Conservation (phyloP, 2,329 filamentous ascomycete genomes). For the Neoascochyta sp. region DNA sequence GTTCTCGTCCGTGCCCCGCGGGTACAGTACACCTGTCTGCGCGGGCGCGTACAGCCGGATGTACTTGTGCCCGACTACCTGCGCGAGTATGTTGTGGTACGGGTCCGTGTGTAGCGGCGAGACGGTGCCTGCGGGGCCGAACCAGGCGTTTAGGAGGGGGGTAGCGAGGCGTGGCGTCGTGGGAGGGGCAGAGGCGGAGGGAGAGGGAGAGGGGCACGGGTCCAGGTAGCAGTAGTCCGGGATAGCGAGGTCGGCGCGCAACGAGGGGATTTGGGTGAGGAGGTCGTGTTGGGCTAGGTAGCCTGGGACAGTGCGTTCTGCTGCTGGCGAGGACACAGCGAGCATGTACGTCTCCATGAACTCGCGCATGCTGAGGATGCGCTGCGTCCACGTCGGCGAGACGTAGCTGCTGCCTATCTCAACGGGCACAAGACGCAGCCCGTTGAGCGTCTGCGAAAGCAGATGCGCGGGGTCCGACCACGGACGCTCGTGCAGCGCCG, state of each 20-base stretch:
- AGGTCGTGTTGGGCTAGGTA: constrained; percentile 94
- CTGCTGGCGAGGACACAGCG: not conserved
- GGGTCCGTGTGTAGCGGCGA: constrained; percentile 92
- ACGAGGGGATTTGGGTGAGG: constrained; percentile 72
- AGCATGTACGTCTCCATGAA: constrained; percentile 65
- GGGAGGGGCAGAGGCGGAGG: constrained; percentile 15
- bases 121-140: constrained; percentile 82
- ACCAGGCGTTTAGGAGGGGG: constrained; percentile 84
- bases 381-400: constrained; percentile 78
- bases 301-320: constrained; percentile 45
- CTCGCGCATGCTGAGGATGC: constrained; percentile 68
- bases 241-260: constrained; percentile 70
- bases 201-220: constrained; percentile 41
- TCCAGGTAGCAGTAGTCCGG: constrained; percentile 81
- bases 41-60: constrained; percentile 80
- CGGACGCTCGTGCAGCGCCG: constrained; percentile 62
- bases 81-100: constrained; percentile 87
- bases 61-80: constrained; percentile 89
- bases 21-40: constrained; percentile 54
- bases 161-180: constrained; percentile 39
- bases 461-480: constrained; percentile 78
- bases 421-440: constrained; percentile 76
- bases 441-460: constrained; percentile 67
- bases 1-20: constrained; percentile 57
- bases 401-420: constrained; percentile 87